Conservation (phyloP, 345 rosid genomes). For the Triadica sebifera region DNA sequence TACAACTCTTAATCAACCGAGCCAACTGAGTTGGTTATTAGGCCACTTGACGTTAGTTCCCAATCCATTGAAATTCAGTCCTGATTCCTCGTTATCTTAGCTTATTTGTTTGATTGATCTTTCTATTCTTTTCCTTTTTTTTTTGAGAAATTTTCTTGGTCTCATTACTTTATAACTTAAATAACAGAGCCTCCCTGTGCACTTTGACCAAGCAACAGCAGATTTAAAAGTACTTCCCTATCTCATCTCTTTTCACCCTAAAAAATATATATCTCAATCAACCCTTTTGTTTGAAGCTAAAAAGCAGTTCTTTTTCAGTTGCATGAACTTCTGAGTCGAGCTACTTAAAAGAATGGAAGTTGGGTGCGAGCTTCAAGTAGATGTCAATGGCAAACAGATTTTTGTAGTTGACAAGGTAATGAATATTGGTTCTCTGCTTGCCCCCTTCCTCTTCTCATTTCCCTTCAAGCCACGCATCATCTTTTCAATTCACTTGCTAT, state of each 20-base stretch:
- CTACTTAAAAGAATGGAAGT: constrained; percentile 30
- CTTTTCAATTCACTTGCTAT: not conserved
- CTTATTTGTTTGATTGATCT: no score
- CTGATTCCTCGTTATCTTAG: no score
- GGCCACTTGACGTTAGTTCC: no score
- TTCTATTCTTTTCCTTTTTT: no score
- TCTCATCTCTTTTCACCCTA: not conserved
- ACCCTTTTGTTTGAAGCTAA: constrained; percentile 7
- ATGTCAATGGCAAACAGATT: constrained; percentile 52
- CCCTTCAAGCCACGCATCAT: not conserved
- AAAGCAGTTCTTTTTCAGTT: constrained; percentile 12
- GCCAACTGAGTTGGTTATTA: no score
- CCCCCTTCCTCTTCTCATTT: not conserved
- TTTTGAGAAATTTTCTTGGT: no score
- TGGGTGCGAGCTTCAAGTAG: constrained; percentile 49
- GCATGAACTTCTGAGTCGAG: constrained; percentile 2
- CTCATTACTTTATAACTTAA: no score
- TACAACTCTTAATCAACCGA: no score
- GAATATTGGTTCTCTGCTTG: not conserved
- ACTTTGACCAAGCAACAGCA: constrained; percentile 29
- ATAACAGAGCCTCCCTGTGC: not conserved
- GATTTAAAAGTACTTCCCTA: not conserved
- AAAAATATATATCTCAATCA: not conserved
- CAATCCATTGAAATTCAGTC: no score
- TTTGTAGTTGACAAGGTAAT: constrained; percentile 55